Conservation (phyloP, 2,329 filamentous ascomycete species). For the Epichloe hybrida region DNA sequence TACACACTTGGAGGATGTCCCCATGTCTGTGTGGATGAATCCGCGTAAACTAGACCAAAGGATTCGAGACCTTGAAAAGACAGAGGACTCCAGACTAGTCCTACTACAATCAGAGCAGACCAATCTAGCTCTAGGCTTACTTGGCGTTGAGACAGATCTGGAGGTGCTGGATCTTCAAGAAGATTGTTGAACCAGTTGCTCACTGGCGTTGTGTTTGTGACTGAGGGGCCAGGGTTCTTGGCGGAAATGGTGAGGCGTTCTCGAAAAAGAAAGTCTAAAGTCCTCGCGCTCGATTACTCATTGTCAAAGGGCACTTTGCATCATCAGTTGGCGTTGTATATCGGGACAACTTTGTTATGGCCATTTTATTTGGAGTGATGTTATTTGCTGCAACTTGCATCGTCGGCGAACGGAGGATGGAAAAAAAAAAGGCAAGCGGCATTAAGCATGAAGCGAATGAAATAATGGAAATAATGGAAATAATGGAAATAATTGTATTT, state of each 20-base stretch:
- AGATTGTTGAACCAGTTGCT: slow-evolving; percentile 10
- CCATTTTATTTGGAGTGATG: neutral
- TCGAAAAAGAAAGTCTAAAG: neutral
- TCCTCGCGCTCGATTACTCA: neutral
- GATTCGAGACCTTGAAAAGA: slow-evolving; percentile 32
- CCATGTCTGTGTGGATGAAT: slow-evolving; percentile 32
- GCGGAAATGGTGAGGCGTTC: neutral
- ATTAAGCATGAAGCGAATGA: neutral
- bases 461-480: too few species aligned
- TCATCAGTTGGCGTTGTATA: neutral
- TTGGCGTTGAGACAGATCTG: slow-evolving; percentile 68
- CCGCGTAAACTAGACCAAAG: slow-evolving; percentile 37
- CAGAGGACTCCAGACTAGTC: slow-evolving; percentile 36
- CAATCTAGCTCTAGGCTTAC: slow-evolving; percentile 64
- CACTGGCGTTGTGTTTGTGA: neutral
- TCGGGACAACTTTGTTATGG: neutral
- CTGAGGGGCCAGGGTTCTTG: neutral
- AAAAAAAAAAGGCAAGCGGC: neutral
- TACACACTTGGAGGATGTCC: slow-evolving; percentile 22
- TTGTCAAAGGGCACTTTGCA: neutral
- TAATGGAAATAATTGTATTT: slow-evolving; percentile 1
- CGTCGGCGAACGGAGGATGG: neutral
- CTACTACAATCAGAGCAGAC: slow-evolving; percentile 50
- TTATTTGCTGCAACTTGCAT: neutral
- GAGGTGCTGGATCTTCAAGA: slow-evolving; percentile 44